Conservation (phyloP, 106 monocot species). For the Gastrodia elata region DNA sequence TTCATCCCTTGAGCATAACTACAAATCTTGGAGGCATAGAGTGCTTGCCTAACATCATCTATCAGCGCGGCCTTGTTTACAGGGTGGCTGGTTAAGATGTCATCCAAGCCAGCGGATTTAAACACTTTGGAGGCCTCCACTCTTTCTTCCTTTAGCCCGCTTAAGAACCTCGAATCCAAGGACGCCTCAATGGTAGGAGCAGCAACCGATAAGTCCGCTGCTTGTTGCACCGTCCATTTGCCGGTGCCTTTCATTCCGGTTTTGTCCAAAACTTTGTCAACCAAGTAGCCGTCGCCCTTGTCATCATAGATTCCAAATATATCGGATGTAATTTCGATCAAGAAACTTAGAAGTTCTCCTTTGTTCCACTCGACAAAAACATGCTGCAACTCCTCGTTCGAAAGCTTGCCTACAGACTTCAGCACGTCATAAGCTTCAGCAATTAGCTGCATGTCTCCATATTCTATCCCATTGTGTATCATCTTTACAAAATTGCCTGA, state of each 20-base stretch:
- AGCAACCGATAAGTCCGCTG: slow-evolving; percentile 42
- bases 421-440: slow-evolving; percentile 49
- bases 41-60: slow-evolving; percentile 43
- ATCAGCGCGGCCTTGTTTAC: slow-evolving; percentile 34
- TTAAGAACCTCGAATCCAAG: slow-evolving; percentile 46
- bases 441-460: slow-evolving; percentile 53
- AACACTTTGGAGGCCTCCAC: slow-evolving; percentile 46
- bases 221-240: slow-evolving; percentile 55
- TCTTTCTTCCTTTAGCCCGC: slow-evolving; percentile 45
- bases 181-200: slow-evolving; percentile 47
- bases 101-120: slow-evolving; percentile 19
- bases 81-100: slow-evolving; percentile 24
- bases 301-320: slow-evolving; percentile 45
- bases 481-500: slow-evolving; percentile 59
- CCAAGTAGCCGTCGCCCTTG: slow-evolving; percentile 32
- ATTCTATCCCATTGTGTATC: slow-evolving; percentile 54
- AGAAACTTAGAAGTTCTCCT: slow-evolving; percentile 43
- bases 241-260: slow-evolving; percentile 57
- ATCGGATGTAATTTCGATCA: slow-evolving; percentile 50
- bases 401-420: slow-evolving; percentile 41
- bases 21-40: slow-evolving; percentile 51
- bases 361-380: slow-evolving; percentile 48
- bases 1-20: slow-evolving; percentile 58
- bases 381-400: slow-evolving; percentile 33
- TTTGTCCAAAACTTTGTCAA: slow-evolving; percentile 49